A percentile compares a stretch with the other conserved stretches of the same genome.
These are phyloP conservation scores for Clavispora santaluciae DNA, from an alignment of 805 yeast species.

Conservation along the genomic window DNA sequence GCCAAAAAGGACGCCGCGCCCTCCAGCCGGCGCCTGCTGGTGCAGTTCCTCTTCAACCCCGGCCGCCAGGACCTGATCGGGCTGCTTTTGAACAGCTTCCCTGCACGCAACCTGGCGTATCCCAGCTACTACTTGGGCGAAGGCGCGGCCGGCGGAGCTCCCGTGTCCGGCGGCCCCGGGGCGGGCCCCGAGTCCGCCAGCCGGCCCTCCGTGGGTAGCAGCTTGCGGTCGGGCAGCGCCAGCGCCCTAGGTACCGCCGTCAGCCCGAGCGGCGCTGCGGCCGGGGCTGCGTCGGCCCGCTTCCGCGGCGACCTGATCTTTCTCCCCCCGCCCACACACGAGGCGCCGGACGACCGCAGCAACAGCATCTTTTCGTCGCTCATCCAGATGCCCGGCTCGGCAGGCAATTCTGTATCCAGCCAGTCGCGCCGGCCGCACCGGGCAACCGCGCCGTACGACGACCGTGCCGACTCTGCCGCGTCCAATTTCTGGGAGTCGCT, in stretches of 20 bases:
- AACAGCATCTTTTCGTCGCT: slow-evolving; percentile 36
- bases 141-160: slow-evolving; percentile 13
- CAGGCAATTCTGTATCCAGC: slow-evolving; percentile 29
- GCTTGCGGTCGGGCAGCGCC: background rate
- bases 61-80: slow-evolving; percentile 28
- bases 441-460: slow-evolving; percentile 4
- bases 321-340: slow-evolving; percentile 31
- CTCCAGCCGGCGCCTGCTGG: slow-evolving; percentile 10
- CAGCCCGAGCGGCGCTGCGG: background rate
- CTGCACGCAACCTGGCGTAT: slow-evolving; percentile 4
- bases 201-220: too few relatives aligned
- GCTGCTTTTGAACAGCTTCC: slow-evolving; percentile 21
- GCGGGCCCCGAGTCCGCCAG: too few relatives aligned
- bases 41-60: slow-evolving; percentile 21
- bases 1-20: slow-evolving; percentile 8
- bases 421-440: slow-evolving; percentile 5
- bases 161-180: background rate
- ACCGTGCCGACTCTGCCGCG: slow-evolving; percentile 6
- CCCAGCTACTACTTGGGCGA: slow-evolving; percentile 17
- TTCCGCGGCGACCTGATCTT: slow-evolving; percentile 36
- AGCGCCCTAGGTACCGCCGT: background rate
- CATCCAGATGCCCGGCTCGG: slow-evolving; percentile 36
- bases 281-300: slow-evolving; percentile 14
- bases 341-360: slow-evolving; percentile 15
- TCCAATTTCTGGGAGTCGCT: slow-evolving; percentile 24